phyloP scores from a whole-genome alignment of 371 early-diverging fungal genomes.

The Mucor irregularis region DNA sequence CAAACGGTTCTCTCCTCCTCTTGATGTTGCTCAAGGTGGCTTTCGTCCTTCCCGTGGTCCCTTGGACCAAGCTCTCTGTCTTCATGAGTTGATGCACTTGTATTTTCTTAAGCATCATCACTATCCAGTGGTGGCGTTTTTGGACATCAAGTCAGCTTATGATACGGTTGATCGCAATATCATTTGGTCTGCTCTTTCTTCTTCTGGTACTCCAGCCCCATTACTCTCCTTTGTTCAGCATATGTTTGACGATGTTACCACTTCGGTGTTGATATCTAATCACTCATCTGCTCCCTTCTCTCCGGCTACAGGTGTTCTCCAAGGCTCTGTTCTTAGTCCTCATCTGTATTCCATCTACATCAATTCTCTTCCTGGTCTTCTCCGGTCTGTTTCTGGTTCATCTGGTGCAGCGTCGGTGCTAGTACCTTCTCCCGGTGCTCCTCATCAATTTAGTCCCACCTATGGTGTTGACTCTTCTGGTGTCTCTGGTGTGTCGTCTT shows the following conservation, averaged over 20 bases:
- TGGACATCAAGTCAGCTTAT: slow-evolving; percentile 22
- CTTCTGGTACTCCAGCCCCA: no score
- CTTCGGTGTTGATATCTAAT: not conserved
- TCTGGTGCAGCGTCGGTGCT: no score
- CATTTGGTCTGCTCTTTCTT: not conserved
- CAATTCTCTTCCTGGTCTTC: slow-evolving; percentile 5
- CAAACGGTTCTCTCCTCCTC: not conserved
- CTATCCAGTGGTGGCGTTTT: slow-evolving; percentile 11
- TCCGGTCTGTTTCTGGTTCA: slow-evolving; percentile 1
- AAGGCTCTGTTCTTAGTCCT: slow-evolving; percentile 8
- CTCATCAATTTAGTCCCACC: not conserved
- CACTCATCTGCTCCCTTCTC: not conserved
- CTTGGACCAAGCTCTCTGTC: slow-evolving; percentile 30
- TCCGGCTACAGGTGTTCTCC: slow-evolving; percentile 1
- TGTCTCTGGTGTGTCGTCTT: no score
- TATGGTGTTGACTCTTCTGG: no score
- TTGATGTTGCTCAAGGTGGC: slow-evolving; percentile 35
- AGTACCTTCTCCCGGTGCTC: not conserved
- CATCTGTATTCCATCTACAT: slow-evolving; percentile 13
- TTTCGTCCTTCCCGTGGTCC: slow-evolving; percentile 28
- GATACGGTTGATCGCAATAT: slow-evolving; percentile 16
- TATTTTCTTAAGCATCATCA: not conserved
- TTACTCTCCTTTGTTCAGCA: not conserved
- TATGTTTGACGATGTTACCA: not conserved
- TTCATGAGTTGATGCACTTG: slow-evolving; percentile 16